These are phyloP conservation scores for Botrytis deweyae DNA, from an alignment of 2,329 filamentous ascomycete species.

Conservation along the genomic window DNA sequence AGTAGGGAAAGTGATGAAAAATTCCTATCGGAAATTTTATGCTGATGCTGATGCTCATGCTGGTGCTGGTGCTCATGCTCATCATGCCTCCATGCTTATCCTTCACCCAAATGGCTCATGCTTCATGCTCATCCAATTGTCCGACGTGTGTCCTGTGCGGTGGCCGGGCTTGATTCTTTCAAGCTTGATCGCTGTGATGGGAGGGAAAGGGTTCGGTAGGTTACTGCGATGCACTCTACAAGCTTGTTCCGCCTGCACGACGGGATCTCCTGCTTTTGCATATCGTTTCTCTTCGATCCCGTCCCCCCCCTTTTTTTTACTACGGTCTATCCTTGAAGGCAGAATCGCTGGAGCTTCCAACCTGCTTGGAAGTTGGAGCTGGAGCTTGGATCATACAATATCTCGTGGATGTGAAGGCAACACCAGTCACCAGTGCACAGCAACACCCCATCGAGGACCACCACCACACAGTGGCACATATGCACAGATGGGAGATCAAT, in stretches of 20 bases:
- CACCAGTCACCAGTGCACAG: neutral
- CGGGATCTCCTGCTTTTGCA: slow-evolving; percentile 23
- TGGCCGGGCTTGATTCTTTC: slow-evolving; percentile 9
- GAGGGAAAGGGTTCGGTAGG: slow-evolving; percentile 1
- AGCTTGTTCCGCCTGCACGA: slow-evolving; percentile 18
- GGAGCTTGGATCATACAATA: neutral
- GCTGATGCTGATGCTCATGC: neutral
- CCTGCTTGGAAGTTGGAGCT: neutral
- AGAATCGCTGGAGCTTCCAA: neutral
- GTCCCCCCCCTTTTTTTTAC: neutral
- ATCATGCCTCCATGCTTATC: neutral
- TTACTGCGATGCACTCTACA: slow-evolving; percentile 17
- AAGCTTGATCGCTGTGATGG: slow-evolving; percentile 15
- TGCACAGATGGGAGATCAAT: slow-evolving; percentile 1
- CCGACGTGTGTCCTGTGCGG: slow-evolving; percentile 18
- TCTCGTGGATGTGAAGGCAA: neutral
- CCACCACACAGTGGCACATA: neutral
- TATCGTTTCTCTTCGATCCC: slow-evolving; percentile 14
- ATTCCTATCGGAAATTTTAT: neutral
- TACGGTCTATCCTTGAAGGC: neutral
- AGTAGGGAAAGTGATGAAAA: neutral
- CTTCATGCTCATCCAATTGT: slow-evolving; percentile 13
- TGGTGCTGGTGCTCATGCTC: neutral
- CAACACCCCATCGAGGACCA: slow-evolving; percentile 3
- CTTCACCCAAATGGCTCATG: neutral